Conservation (phyloP, 2,329 filamentous ascomycete species). For the Fusarium longipes region DNA sequence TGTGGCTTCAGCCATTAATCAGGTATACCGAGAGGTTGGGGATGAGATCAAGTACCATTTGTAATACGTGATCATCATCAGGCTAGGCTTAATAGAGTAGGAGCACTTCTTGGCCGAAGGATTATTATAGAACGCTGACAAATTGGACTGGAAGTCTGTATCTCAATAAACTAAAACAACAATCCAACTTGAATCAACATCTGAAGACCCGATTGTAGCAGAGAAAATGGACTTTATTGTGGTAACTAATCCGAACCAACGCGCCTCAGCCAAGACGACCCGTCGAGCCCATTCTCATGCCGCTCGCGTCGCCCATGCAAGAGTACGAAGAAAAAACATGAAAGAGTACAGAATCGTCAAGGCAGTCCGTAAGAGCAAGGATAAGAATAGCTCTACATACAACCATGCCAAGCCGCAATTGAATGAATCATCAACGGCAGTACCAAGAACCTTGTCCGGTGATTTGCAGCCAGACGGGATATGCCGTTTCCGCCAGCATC, state of each 20-base stretch:
- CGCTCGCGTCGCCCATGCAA: conserved; percentile 10
- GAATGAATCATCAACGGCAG: fast-evolving
- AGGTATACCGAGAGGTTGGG: conserved; percentile 31
- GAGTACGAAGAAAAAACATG: background rate
- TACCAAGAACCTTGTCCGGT: background rate
- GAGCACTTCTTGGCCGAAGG: conserved; percentile 20
- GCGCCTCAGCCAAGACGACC: background rate
- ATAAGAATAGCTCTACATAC: fast-evolving
- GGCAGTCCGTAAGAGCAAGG: background rate
- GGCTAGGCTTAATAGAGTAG: conserved; percentile 11
- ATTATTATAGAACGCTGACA: background rate
- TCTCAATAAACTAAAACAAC: background rate
- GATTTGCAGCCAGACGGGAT: background rate
- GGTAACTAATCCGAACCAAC: background rate
- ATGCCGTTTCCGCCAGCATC: background rate
- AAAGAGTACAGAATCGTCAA: background rate
- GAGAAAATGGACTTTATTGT: conserved; percentile 1
- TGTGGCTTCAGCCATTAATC: conserved; percentile 44
- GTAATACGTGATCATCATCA: no score
- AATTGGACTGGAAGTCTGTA: background rate
- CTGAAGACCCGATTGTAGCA: no score
- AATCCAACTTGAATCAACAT: background rate
- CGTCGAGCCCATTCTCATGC: conserved; percentile 15
- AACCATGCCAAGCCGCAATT: fast-evolving
- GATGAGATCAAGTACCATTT: conserved; percentile 35